Evolutionary conservation across 768 basidiomycete species (phyloP).

Genomic region (Auricularia cornea): DNA sequence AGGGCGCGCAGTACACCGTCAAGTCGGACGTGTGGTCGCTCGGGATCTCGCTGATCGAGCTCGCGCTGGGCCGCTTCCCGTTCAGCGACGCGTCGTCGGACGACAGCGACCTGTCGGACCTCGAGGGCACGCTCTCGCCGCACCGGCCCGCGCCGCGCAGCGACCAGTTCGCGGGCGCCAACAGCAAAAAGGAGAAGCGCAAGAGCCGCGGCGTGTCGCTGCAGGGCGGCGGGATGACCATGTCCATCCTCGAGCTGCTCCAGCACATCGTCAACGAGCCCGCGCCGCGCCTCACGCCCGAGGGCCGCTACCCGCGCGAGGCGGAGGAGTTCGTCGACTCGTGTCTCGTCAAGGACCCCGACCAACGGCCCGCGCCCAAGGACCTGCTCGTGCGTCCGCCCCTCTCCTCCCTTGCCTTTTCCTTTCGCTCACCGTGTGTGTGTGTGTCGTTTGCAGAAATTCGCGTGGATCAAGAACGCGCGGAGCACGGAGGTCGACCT

Average conservation of each 20-base stretch:
- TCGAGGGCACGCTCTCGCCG: constrained; percentile 75
- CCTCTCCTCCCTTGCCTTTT: background rate
- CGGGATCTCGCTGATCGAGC: constrained; percentile 93
- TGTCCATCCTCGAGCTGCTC: constrained; percentile 93
- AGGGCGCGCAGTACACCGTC: constrained; percentile 96
- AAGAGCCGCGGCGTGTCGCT: constrained; percentile 89
- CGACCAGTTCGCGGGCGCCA: constrained; percentile 25
- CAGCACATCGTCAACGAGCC: constrained; percentile 99
- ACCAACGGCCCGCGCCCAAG: constrained; percentile 74
- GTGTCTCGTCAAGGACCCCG: constrained; percentile 87
- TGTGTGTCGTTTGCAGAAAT: constrained; percentile 37
- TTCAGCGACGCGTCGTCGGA: constrained; percentile 77
- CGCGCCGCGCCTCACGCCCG: constrained; percentile 75
- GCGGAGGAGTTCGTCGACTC: constrained; percentile 83
- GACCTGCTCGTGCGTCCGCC: constrained; percentile 60
- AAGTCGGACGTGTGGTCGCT: constrained; percentile 99
- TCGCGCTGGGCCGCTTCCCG: constrained; percentile 94
- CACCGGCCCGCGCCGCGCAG: constrained; percentile 51
- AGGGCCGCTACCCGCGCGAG: constrained; percentile 61
- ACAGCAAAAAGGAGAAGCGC: constrained; percentile 62
- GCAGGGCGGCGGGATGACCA: constrained; percentile 93
- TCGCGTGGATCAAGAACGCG: constrained; percentile 65
- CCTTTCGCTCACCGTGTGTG: background rate
- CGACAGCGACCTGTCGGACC: constrained; percentile 65
- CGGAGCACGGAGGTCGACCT: constrained; percentile 56